Base-by-base conservation (phyloP, 257 asterid genomes). In the Primulina huaijiensis region DNA sequence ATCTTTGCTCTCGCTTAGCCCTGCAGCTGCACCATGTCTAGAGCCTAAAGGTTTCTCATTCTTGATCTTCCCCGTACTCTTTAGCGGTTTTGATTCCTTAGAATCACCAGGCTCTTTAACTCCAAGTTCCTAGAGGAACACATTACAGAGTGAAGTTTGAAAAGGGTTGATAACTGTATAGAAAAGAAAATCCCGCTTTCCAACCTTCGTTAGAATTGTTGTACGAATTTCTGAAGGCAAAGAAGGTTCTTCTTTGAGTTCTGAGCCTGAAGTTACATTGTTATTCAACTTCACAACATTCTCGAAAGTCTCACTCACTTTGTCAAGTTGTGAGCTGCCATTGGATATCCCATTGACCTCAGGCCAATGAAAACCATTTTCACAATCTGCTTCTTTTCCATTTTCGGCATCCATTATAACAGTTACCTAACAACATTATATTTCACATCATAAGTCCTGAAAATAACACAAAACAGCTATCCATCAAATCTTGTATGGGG, bases 351-450 rank as follows among this genome's bases (percentile, higher is more conserved):
- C 77, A 21, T 73, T 68, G 61, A 53, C 71, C 29, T 73, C 73
- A 11, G 79, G 79, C 72, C 37, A 69, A 65, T 71, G 63, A 60
- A 73, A 64, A 62, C 76, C 76, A 61, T 67, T 75, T 50, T 68
- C 84, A 8, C 63, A 30, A 35, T 71, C 80, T 62, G 5, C 74
- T 72, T 74, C 82, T 34, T 68, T 80, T 33, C 62, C 80, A 71
- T 60, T 72, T 21, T 81, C 81, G 72, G 82, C 75, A 72, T 82
- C 83, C 85, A 83, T 82, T 73, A 21, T 53, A 52, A 72, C 73
- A 62, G 56, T 65, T 72, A 77, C 66, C 83, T 75, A 69, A 60
- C 65, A 77, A 68, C 10, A n/a, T 31, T 9, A 30, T 1, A 27
- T 43, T 55, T 55, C 63, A 29, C 67, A 73, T 75, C 67, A 70